A percentile compares a stretch with the other conserved stretches of the same genome.
Conservation (phyloP, 768 basidiomycete species). For the Russula vinacea region DNA sequence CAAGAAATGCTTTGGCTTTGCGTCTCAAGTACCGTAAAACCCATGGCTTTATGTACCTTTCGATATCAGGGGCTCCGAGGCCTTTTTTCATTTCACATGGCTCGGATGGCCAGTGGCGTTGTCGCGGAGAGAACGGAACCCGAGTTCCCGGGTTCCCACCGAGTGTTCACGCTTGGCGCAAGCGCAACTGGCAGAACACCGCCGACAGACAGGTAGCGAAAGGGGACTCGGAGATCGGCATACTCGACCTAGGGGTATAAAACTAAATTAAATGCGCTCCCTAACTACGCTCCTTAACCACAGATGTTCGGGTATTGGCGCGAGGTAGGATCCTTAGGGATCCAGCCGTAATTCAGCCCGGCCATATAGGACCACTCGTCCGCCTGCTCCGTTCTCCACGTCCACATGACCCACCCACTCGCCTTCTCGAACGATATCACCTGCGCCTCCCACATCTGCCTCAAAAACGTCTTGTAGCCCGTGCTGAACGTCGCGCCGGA, state of each 20-base stretch:
- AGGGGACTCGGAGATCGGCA: neutral
- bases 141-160: neutral
- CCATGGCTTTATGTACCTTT: conserved; percentile 19
- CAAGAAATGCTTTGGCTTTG: neutral
- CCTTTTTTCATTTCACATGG: neutral
- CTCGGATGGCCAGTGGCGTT: neutral
- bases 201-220: neutral
- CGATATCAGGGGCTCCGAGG: conserved; percentile 16
- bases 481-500: conserved; percentile 66
- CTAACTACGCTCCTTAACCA: conserved; percentile 23
- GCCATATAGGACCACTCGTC: conserved; percentile 91
- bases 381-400: conserved; percentile 78
- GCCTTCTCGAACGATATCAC: conserved; percentile 61
- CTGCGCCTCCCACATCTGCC: conserved; percentile 80
- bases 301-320: conserved; percentile 43
- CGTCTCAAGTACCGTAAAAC: neutral
- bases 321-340: conserved; percentile 58
- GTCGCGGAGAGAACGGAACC: neutral
- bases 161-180: neutral
- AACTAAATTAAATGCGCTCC: neutral
- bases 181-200: neutral
- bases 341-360: conserved; percentile 79
- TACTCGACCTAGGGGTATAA: neutral
- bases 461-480: conserved; percentile 76
- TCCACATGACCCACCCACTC: conserved; percentile 77